phyloP scores from a whole-genome alignment of 1,284 basidiomycete species.

The Puccinia hordei region DNA sequence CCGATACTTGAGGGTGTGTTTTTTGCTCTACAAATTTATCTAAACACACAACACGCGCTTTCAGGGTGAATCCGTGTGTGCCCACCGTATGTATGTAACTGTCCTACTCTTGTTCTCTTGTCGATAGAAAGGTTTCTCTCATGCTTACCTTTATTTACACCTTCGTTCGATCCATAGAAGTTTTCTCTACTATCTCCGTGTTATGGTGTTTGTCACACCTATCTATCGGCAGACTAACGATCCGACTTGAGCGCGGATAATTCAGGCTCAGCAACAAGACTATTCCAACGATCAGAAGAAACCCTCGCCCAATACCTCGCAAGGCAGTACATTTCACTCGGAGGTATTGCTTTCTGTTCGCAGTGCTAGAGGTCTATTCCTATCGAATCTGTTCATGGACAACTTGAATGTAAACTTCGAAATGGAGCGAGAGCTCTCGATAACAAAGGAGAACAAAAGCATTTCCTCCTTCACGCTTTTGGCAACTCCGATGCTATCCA shows the following conservation, averaged over 20 bases:
- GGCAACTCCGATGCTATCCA: conserved; percentile 11
- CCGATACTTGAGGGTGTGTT: neutral
- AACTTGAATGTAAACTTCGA: neutral
- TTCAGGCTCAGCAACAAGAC: conserved; percentile 10
- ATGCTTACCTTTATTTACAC: neutral
- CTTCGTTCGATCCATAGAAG: neutral
- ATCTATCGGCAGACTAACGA: conserved; percentile 14
- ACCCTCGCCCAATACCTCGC: neutral
- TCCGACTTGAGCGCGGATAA: conserved; percentile 3
- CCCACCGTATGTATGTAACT: neutral
- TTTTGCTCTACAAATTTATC: too few relatives aligned
- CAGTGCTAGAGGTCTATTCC: neutral
- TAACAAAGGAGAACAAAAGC: conserved; percentile 21
- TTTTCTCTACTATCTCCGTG: conserved; percentile 1
- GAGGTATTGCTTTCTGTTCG: neutral
- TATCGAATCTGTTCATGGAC: conserved; percentile 3
- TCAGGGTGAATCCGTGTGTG: neutral
- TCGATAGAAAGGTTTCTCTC: neutral
- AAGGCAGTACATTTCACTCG: neutral
- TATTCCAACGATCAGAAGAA: neutral
- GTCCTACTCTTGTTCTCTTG: neutral
- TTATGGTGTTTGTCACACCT: neutral
- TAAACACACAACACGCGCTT: neutral
- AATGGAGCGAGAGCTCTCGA: conserved; percentile 16
- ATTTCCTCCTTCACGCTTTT: conserved; percentile 6